A percentile compares a stretch with the other conserved stretches of the same genome.
Evolutionary conservation across 116 monocot species (phyloP).

Genomic region (Posidonia oceanica): DNA sequence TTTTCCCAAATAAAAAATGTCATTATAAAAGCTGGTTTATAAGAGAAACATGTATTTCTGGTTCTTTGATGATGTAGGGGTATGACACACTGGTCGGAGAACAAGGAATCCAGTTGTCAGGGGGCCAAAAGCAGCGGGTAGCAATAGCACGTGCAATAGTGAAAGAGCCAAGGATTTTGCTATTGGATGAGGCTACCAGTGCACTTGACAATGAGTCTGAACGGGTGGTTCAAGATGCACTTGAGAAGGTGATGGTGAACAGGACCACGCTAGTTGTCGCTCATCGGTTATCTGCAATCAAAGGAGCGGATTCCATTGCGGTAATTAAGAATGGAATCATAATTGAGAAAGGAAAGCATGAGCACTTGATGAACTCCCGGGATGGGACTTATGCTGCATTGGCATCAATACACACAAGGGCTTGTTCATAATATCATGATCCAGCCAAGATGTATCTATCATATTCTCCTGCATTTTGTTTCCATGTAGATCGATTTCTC

Average conservation of each 20-base stretch:
- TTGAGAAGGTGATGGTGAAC: conserved; percentile 39
- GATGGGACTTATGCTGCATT: conserved; percentile 5
- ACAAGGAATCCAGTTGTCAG: conserved; percentile 40
- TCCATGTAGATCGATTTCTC: too few species aligned
- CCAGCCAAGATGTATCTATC: too few species aligned
- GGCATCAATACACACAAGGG: background rate
- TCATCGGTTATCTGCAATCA: conserved; percentile 24
- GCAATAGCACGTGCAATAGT: conserved; percentile 52
- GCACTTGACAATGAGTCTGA: conserved; percentile 56
- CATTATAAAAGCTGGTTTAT: too few species aligned
- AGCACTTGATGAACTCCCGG: conserved; percentile 10
- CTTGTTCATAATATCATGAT: background rate
- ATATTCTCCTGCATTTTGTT: too few species aligned
- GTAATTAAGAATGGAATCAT: conserved; percentile 14
- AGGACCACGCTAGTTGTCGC: conserved; percentile 33
- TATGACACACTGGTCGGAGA: conserved; percentile 21
- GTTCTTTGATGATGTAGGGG: background rate
- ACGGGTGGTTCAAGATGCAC: conserved; percentile 30
- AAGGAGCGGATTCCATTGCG: conserved; percentile 10
- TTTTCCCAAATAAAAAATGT: too few species aligned
- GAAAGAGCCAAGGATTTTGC: conserved; percentile 42
- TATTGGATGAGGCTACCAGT: conserved; percentile 56
- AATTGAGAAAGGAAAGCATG: conserved; percentile 25
- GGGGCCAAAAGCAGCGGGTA: conserved; percentile 59
- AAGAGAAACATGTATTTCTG: too few species aligned